Evolutionary conservation across 2,329 filamentous ascomycete genomes (phyloP), one percentile per base, ranked within the genome.

Genomic region (Alternaria gaisen): DNA sequence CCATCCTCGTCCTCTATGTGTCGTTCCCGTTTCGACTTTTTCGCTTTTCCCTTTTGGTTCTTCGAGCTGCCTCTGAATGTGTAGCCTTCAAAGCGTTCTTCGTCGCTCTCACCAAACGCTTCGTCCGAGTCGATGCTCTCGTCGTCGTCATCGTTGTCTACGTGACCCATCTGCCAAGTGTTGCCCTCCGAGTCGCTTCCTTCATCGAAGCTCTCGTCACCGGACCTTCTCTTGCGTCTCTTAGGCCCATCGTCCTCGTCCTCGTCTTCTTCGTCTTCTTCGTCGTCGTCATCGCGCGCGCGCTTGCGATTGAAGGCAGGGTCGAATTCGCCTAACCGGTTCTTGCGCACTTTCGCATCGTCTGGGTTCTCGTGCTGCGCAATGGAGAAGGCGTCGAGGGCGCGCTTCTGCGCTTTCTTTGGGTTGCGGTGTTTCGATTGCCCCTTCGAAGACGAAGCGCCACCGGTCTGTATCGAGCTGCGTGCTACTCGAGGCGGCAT

Each of bases 151-250:
- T 85, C 87, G n/a, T 61, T 56, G 50, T 85, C 86, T 22, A 90
- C 87, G 48, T 88, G 82, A 26, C 94, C 93, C 52, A 97, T 83
- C 51, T 86, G 89, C 93, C 93, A 97, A 72, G 91, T 88, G 71
- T 96, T 91, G 22, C 93, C 93, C 62, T 94, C 91, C 62, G 90
- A 92, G 73, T 97, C 94, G 68, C 90, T 94, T 10, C 91, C 92
- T 65, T 90, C 88, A 59, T 90, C 88, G n/a, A 68, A 69, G 56
- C 94, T 91, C 16, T 85, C 84, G 28, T 82, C 77, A 38, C 61
- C 71, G 24, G 65, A 66, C 28, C 64, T 62, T 44, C 61, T 60
- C 65, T 72, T 74, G 8, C 68, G 64, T 40, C 74, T 71, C 66
- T 80, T 81, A 48, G 69, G 67, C 56, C 34, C 60, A 43, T 42